Base-by-base conservation (phyloP, 306 rosid genomes). In the Aeschynomene evenia region DNA sequence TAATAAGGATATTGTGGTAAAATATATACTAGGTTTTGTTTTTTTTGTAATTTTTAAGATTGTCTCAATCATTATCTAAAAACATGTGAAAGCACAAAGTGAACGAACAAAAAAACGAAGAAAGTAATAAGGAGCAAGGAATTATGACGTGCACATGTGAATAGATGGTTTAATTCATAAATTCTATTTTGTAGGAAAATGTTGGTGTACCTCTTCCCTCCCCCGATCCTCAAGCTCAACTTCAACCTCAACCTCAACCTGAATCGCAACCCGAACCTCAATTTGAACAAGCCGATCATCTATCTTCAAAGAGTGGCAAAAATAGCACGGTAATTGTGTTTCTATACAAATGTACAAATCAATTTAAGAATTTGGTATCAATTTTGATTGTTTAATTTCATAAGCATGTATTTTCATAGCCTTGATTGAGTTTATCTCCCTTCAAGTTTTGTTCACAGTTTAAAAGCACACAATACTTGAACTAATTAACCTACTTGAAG, bases 261-360 rank as follows among this genome's bases (percentile, higher is more conserved):
- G n/a, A n/a, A n/a, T n/a, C n/a, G n/a, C 20, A 45, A 15, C 79
- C 72, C 59, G 85, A 77, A 10, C 64, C 45, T 34, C 64, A 58
- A 16, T 39, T 76, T 49, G 75, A 73, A 72, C 75, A 69, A 11
- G 64, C 75, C 15, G 83, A 79, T 2, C 66, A 77, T 55, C 79
- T 73, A 42, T 63, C 34, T 42, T 71, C 77, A 52, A 80, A 70
- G 9, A 66, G 76, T 75, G 82, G 82, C 60, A 85, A 83, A 57
- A 85, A 84, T 19, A 88, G 86, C 58, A 77, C 78, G 87, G 97
- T 88, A 76, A 66, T 65, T 48, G 14, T 16, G 11, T 18, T 33
- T 70, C 53, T 61, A 11, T 75, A 20, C 26, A 33, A 42, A 52
- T 9, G 22, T 15, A 58, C 0, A 6, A 28, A 28, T 3, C 15